Evolutionary conservation across 2,329 filamentous ascomycete genomes (phyloP).

Genomic region (Neonectria neomacrospora): DNA sequence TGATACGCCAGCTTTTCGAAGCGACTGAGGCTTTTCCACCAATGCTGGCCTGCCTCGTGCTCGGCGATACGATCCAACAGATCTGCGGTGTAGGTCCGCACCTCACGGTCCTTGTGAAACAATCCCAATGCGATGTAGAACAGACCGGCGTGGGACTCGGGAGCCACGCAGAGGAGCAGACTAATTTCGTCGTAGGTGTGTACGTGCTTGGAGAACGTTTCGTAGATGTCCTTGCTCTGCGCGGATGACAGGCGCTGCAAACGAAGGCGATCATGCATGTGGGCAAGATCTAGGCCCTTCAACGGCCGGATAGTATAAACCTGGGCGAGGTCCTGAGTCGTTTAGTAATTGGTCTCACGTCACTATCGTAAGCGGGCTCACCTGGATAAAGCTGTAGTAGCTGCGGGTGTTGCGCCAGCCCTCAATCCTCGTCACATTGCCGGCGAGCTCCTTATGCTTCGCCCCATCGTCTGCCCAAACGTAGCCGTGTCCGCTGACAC

Average conservation of each 20-base stretch:
- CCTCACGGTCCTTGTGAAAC: constrained; percentile 87
- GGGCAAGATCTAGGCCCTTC: constrained; percentile 86
- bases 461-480: constrained; percentile 89
- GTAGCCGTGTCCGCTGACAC: constrained; percentile 86
- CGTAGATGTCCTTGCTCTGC: constrained; percentile 85
- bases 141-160: constrained; percentile 86
- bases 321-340: constrained; percentile 70
- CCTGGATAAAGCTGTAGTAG: constrained; percentile 95
- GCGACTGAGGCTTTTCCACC: constrained; percentile 86
- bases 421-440: constrained; percentile 92
- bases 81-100: constrained; percentile 80
- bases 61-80: constrained; percentile 83
- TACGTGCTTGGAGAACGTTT: constrained; percentile 79
- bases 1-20: constrained; percentile 91
- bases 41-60: constrained; percentile 92
- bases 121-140: constrained; percentile 92
- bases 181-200: constrained; percentile 87
- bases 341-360: constrained; percentile 25
- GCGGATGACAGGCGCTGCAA: constrained; percentile 80
- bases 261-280: constrained; percentile 91
- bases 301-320: constrained; percentile 74
- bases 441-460: constrained; percentile 86
- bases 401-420: constrained; percentile 96
- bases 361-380: constrained; percentile 47
- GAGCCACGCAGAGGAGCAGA: constrained; percentile 82